Base-by-base conservation (phyloP, 257 asterid species). In the Capsicum chinense region DNA sequence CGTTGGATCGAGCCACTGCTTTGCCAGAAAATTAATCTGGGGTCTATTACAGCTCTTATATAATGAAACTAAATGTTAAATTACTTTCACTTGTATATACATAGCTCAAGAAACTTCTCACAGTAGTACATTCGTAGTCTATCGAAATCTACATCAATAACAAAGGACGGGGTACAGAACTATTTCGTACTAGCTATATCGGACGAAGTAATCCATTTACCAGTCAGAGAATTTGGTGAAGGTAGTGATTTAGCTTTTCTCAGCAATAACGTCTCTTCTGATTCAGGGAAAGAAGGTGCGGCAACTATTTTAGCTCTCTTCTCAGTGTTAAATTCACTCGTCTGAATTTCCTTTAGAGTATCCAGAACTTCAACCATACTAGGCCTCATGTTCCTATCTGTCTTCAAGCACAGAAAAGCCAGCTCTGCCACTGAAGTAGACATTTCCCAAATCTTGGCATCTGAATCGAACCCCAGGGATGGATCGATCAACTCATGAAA, bases 341-440 rank as follows among this genome's bases (percentile, higher is more conserved):
- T n/a, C 68, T 79, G 83, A 80, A 80, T 80, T 56, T 58, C 83
- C 14, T 56, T 56, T 62, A 80, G 69, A 26, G 17, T 57, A 17
- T 80, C 71, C 16, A 80, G 21, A 44, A 80, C 70, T 16, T 80
- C 70, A 10, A 9, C 33, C 83, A 80, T 80, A 58, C 7, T 80
- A 39, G 83, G 83, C 39, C 83, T 80, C 5, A 12, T 5, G 3
- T 79, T 69, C 69, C 54, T 57, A 5, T 44, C 67, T 0, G 67
- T 39, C 67, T 79, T 69, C 12, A 80, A 80, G 56, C 71, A 80
- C 1, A 59, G 71, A 10, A 80, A 80, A 56, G 83, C 83, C 70
- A 80, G 19, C 19, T 80, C 70, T 35, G 71, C 83, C 12, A 80
- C 70, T 44, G 56, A 79, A 4, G 56, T 37, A 1, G 69, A 2